These are phyloP conservation scores for Hemileia vastatrix DNA, from an alignment of 1,284 basidiomycete species.

Conservation along the genomic window DNA sequence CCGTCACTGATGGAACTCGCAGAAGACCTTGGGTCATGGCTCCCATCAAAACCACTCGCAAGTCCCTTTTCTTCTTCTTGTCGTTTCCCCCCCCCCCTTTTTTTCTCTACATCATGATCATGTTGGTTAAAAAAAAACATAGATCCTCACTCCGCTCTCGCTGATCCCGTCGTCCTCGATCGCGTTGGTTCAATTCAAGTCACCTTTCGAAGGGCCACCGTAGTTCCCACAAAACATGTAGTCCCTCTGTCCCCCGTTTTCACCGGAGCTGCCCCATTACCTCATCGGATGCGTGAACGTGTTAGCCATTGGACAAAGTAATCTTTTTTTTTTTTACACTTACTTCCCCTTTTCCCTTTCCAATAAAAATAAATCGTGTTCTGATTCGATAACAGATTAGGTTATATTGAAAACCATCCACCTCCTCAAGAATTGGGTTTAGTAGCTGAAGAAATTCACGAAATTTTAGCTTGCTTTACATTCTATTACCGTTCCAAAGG, in stretches of 20 bases:
- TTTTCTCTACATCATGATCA: background rate
- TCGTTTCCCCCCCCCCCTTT: background rate
- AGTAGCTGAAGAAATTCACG: slow-evolving; percentile 11
- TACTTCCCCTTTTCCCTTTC: too few species aligned
- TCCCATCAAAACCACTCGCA: slow-evolving; percentile 18
- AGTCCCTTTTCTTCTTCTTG: background rate
- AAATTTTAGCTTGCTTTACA: slow-evolving; percentile 15
- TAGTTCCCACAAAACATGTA: slow-evolving; percentile 18
- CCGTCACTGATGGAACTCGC: slow-evolving; percentile 21
- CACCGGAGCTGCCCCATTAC: slow-evolving; percentile 17
- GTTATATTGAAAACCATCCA: slow-evolving; percentile 18
- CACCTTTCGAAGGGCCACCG: slow-evolving; percentile 10
- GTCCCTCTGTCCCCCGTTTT: slow-evolving; percentile 15
- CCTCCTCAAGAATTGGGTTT: slow-evolving; percentile 10
- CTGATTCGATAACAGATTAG: slow-evolving; percentile 7
- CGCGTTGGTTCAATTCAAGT: slow-evolving; percentile 17
- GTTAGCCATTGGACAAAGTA: slow-evolving; percentile 22
- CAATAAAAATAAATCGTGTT: too few species aligned
- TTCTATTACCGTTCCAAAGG: slow-evolving; percentile 21
- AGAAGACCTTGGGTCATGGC: slow-evolving; percentile 22
- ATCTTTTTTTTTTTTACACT: background rate
- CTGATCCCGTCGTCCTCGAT: slow-evolving; percentile 19
- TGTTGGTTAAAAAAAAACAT: background rate
- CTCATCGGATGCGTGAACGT: slow-evolving; percentile 15
- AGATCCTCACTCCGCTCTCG: slow-evolving; percentile 22